Percentiles rank a stretch among this genome's conserved stretches.
Evolutionary conservation across 116 monocot species (phyloP).

Genomic region (Posidonia oceanica): DNA sequence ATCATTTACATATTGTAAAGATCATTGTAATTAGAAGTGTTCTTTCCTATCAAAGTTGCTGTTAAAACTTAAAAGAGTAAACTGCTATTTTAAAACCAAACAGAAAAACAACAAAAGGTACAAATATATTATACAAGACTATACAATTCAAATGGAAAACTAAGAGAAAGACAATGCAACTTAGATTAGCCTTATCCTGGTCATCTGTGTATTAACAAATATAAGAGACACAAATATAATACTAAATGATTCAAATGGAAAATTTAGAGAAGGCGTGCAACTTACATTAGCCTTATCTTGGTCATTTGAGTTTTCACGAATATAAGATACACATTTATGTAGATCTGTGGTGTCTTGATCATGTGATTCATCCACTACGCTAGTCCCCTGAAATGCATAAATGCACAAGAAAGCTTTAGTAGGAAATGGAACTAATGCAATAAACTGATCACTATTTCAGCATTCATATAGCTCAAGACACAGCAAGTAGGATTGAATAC

Average conservation of each 20-base stretch:
- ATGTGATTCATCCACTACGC: conserved; percentile 17
- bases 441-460: too few species aligned
- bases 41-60: too few species aligned
- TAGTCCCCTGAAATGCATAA: conserved; percentile 12
- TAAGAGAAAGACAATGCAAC: too few species aligned
- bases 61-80: background rate
- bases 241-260: background rate
- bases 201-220: background rate
- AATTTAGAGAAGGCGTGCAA: conserved; percentile 5
- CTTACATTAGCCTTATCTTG: conserved; percentile 17
- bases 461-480: too few species aligned
- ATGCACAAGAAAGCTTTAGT: background rate
- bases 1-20: background rate
- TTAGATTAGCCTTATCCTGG: too few species aligned
- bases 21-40: too few species aligned
- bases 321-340: conserved; percentile 15
- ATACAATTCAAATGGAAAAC: background rate
- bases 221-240: background rate
- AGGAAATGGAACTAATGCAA: background rate
- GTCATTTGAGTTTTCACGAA: conserved; percentile 2
- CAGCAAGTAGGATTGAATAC: too few species aligned
- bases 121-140: background rate
- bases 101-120: background rate
- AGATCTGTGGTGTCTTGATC: conserved; percentile 31
- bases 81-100: background rate